Evolutionary conservation across 2,329 filamentous ascomycete species (phyloP), one percentile per base, ranked within the genome.

Genomic region (Pseudonectria buxi): DNA sequence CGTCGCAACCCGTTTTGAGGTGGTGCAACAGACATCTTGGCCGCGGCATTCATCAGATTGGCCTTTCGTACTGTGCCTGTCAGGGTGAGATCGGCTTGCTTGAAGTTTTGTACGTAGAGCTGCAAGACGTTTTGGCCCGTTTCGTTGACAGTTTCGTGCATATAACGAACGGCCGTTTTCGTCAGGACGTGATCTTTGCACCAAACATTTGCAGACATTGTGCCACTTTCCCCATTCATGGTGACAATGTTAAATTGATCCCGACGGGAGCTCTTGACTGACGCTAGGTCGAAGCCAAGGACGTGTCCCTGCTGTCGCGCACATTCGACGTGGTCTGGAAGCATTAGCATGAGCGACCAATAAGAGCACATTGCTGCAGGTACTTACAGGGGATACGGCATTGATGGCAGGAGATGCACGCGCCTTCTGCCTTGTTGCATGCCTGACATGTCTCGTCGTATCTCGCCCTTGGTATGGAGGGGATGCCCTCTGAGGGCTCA

Each of bases 41-140:
- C 74, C 18, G 76, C 77, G 33, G 76, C 72, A 37, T 76, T 78
- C 54, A 82, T 75, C 28, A 92, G 73, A 40, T 86, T 92, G 14
- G 92, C 90, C 62, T 95, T 95, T 36, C 92, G 83, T 14, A 92
- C 86, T 13, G 90, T 95, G 18, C 92, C 92, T 3, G 89, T 95
- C 49, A 95, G 67, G 3, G 85, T 78, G 27, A 90, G 74, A 56
- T 98, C 92, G 7, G 92, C 90, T 62, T 96, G 90, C 61, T 98
- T 98, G 68, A 87, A 95, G 39, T 82, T 88, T 47, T 83, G 82
- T 29, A 83, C 86, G 57, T 85, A 98, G 16, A 94, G 71, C 58
- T 95, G 88, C 32, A 98, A 65, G 9, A 86, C 87, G 49, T 81
- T 94, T 35, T 79, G 63, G n/a, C 79, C 79, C n/a, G 70, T 69